Percentiles rank a stretch among this genome's conserved stretches.
These are phyloP conservation scores for Rhodamnia rubescens DNA, from an alignment of 345 rosid genomes.

Conservation along the genomic window DNA sequence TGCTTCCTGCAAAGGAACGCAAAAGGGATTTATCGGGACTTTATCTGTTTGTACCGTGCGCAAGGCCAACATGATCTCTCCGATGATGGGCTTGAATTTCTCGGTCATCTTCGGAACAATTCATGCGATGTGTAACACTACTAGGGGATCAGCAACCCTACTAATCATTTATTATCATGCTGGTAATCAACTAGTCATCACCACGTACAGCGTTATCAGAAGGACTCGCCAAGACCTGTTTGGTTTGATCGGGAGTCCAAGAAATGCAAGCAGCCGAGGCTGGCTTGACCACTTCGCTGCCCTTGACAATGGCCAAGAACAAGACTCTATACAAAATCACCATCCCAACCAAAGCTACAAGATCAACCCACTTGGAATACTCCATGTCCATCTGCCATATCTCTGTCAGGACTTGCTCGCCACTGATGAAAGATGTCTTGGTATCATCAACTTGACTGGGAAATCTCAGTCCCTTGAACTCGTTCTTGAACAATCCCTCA, in stretches of 20 bases:
- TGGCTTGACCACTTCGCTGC: neutral
- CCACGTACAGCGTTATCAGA: neutral
- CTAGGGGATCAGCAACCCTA: no score
- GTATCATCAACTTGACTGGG: neutral
- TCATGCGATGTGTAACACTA: no score
- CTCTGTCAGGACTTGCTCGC: constrained; percentile 11
- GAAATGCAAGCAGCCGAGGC: neutral
- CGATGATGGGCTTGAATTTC: constrained; percentile 12
- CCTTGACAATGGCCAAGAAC: neutral
- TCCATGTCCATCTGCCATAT: constrained; percentile 5
- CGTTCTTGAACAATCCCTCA: constrained; percentile 6
- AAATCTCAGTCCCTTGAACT: constrained; percentile 9
- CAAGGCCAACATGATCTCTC: neutral
- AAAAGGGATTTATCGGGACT: neutral
- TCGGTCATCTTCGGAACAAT: constrained; percentile 12
- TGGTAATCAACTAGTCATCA: neutral
- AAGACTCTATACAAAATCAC: neutral
- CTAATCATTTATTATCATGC: neutral
- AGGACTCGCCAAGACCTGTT: neutral
- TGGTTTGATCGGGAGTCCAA: neutral
- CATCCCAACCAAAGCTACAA: constrained; percentile 9
- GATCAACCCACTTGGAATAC: constrained; percentile 20
- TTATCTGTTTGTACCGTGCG: neutral
- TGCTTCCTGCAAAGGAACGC: neutral
- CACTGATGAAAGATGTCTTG: constrained; percentile 7